Conservation (phyloP, 768 basidiomycete species). For the Leccinum barrowsii region DNA sequence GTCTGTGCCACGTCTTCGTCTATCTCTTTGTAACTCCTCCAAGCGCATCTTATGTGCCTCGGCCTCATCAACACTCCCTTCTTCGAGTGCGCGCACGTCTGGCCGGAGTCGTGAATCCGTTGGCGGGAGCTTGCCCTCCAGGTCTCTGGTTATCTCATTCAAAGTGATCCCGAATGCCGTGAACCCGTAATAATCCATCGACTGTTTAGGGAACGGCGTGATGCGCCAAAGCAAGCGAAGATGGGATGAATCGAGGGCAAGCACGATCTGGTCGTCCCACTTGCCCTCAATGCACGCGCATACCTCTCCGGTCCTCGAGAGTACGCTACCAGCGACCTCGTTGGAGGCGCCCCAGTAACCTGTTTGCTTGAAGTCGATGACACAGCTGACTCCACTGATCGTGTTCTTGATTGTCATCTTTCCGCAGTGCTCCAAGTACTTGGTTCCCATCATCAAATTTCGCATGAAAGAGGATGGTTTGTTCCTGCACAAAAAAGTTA, state of each 20-base stretch:
- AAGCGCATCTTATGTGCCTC: slow-evolving; percentile 69
- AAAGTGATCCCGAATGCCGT: slow-evolving; percentile 75
- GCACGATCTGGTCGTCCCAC: slow-evolving; percentile 84
- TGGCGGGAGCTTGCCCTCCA: slow-evolving; percentile 60
- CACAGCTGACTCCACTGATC: slow-evolving; percentile 51
- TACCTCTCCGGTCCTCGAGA: slow-evolving; percentile 49
- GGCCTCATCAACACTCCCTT: slow-evolving; percentile 66
- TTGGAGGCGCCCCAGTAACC: slow-evolving; percentile 83
- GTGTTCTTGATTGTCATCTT: slow-evolving; percentile 72
- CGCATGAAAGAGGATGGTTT: slow-evolving; percentile 87
- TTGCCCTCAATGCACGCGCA: slow-evolving; percentile 76
- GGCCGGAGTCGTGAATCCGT: slow-evolving; percentile 83
- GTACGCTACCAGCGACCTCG: slow-evolving; percentile 59
- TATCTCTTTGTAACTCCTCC: slow-evolving; percentile 73
- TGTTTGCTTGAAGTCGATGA: slow-evolving; percentile 82
- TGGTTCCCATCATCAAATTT: slow-evolving; percentile 86
- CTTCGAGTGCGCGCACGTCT: slow-evolving; percentile 80
- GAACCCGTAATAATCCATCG: slow-evolving; percentile 76
- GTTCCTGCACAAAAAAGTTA: slow-evolving; percentile 46
- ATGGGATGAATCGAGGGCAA: slow-evolving; percentile 61
- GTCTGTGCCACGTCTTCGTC: slow-evolving; percentile 60
- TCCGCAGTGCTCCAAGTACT: slow-evolving; percentile 85
- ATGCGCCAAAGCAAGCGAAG: slow-evolving; percentile 78
- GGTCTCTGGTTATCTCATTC: slow-evolving; percentile 72
- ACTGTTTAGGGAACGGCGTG: slow-evolving; percentile 66